phyloP scores from a whole-genome alignment of 441 rosid genomes.

The Euphorbia schlechtendalii region DNA sequence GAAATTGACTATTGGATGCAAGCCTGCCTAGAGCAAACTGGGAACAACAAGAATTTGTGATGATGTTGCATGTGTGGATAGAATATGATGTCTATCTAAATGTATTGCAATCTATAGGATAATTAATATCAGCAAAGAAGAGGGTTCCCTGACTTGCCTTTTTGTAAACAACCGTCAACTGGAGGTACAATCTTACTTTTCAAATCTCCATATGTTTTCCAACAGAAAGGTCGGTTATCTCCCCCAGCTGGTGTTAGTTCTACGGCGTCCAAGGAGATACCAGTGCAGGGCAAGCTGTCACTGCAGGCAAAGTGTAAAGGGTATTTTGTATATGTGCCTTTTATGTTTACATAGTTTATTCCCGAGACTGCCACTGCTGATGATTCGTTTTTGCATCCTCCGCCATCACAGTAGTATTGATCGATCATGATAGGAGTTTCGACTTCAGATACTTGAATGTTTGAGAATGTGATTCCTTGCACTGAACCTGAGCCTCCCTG shows the following conservation, averaged over 20 bases:
- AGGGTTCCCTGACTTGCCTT: conserved; percentile 32
- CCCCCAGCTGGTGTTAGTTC: conserved; percentile 43
- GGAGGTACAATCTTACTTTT: conserved; percentile 49
- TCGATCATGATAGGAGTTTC: conserved; percentile 70
- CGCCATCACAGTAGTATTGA: conserved; percentile 70
- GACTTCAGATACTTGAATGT: conserved; percentile 70
- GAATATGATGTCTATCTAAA: neutral
- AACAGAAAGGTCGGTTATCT: conserved; percentile 50
- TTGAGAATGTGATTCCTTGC: conserved; percentile 61
- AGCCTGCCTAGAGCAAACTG: neutral
- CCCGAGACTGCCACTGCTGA: conserved; percentile 71
- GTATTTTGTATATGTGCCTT: conserved; percentile 67
- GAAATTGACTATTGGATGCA: neutral
- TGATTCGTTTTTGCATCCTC: conserved; percentile 52
- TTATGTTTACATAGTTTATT: conserved; percentile 54
- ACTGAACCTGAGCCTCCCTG: conserved; percentile 86
- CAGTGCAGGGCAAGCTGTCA: conserved; percentile 65
- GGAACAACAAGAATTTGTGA: neutral
- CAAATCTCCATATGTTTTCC: conserved; percentile 64
- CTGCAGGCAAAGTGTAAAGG: conserved; percentile 77
- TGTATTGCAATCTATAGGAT: neutral
- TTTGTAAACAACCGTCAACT: conserved; percentile 46
- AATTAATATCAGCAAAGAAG: conserved; percentile 34
- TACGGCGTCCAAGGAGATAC: conserved; percentile 43
- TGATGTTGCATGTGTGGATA: neutral